Evolutionary conservation across 2,329 filamentous ascomycete genomes (phyloP).

Genomic region (Geosmithia flava): DNA sequence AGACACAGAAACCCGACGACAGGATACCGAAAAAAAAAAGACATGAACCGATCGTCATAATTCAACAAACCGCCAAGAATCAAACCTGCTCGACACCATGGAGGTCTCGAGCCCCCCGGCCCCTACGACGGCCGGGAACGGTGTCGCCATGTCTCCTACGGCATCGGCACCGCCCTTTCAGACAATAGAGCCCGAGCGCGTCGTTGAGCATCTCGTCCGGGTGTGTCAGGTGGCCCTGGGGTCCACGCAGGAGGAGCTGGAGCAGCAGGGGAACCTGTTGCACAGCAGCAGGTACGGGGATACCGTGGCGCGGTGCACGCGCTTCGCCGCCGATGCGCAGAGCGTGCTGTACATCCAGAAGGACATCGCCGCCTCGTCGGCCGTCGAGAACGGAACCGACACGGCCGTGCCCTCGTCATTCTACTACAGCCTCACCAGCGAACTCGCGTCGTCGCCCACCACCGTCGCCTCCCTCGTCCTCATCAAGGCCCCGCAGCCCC

Average conservation of each 20-base stretch:
- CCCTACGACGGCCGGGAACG: conserved; percentile 32
- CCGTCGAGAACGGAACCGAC: conserved; percentile 34
- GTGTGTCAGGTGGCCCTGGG: conserved; percentile 65
- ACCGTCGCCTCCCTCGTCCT: conserved; percentile 80
- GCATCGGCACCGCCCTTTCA: conserved; percentile 27
- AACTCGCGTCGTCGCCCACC: conserved; percentile 68
- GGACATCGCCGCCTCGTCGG: conserved; percentile 47
- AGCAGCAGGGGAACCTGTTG: conserved; percentile 70
- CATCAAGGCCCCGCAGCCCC: conserved; percentile 77
- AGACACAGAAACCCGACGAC: too few species aligned
- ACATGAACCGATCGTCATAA: conserved; percentile 1
- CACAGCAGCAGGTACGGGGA: conserved; percentile 60
- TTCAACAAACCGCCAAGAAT: not conserved
- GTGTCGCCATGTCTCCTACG: conserved; percentile 13
- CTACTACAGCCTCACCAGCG: conserved; percentile 67
- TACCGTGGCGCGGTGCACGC: conserved; percentile 74
- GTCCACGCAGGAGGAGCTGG: conserved; percentile 65
- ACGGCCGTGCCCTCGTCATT: conserved; percentile 39
- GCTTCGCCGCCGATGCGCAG: conserved; percentile 82
- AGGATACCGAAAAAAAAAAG: not conserved
- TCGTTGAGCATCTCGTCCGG: conserved; percentile 60
- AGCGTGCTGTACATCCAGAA: conserved; percentile 87
- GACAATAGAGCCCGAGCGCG: conserved; percentile 51
- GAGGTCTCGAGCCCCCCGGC: conserved; percentile 34
- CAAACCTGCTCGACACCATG: conserved; percentile 21